Conservation (phyloP, 2,329 filamentous ascomycete genomes). For the Aphanoascus verrucosus region DNA sequence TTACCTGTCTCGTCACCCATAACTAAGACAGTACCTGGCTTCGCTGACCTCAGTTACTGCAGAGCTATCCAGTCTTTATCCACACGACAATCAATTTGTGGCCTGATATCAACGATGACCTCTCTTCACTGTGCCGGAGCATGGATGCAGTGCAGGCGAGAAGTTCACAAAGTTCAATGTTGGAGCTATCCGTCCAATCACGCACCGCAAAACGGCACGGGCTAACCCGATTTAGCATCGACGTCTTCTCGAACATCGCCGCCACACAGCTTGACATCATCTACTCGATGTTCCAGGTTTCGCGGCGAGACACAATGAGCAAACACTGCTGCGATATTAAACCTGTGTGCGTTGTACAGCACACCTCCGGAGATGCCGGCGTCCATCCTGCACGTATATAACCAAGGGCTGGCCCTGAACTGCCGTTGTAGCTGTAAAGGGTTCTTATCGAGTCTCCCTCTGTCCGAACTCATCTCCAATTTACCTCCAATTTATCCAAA, state of each 20-base stretch:
- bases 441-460: not conserved
- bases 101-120: not conserved
- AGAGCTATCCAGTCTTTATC: not conserved
- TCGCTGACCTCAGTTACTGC: not conserved
- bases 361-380: not conserved
- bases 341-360: not conserved
- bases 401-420: not conserved
- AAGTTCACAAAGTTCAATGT: not conserved
- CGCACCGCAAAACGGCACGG: not conserved
- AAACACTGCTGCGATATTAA: not conserved
- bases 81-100: not conserved
- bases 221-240: not conserved
- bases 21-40: not conserved
- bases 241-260: not conserved
- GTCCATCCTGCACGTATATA: not conserved
- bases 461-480: not conserved
- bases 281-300: constrained; percentile 1
- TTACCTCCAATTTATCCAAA: constrained; percentile 10
- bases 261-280: constrained; percentile 4
- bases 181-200: not conserved
- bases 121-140: not conserved
- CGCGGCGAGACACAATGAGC: not conserved
- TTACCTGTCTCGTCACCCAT: constrained; percentile 2
- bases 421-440: not conserved
- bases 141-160: not conserved